phyloP scores from a whole-genome alignment of 257 asterid genomes.

The Rehmannia glutinosa region DNA sequence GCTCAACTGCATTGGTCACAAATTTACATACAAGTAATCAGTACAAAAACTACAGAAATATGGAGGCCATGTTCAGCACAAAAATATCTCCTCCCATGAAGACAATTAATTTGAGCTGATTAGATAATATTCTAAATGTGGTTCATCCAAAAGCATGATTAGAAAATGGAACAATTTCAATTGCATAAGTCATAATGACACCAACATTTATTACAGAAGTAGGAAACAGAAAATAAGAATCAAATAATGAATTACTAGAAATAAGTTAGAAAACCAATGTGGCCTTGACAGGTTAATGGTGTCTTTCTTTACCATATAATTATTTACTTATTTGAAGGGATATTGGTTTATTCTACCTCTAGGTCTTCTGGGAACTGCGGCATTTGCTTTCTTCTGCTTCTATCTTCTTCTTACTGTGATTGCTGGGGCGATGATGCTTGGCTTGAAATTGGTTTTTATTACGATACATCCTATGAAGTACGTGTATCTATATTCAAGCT shows the following conservation, averaged over 20 bases:
- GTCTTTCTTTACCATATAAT: slow-evolving; percentile 11
- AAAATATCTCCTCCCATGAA: background rate
- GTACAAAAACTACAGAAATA: background rate
- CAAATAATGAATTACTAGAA: background rate
- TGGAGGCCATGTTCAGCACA: background rate
- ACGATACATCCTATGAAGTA: slow-evolving; percentile 97
- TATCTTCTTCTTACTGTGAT: slow-evolving; percentile 83
- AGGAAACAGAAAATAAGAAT: background rate
- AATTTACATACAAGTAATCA: background rate
- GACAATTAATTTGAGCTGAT: no score
- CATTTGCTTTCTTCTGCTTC: slow-evolving; percentile 96
- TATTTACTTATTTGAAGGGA: slow-evolving; percentile 10
- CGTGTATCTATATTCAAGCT: slow-evolving; percentile 19
- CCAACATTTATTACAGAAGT: background rate
- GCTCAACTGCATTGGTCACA: background rate
- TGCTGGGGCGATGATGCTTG: slow-evolving; percentile 93
- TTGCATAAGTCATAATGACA: background rate
- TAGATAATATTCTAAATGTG: no score
- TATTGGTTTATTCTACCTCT: slow-evolving; percentile 20
- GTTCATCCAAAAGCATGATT: background rate
- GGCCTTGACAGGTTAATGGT: background rate
- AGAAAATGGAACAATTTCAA: background rate
- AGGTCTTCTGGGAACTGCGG: slow-evolving; percentile 91
- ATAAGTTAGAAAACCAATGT: no score
- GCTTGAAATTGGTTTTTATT: slow-evolving; percentile 74